Conservation (phyloP, 345 rosid species). For the Rhizophora apiculata region DNA sequence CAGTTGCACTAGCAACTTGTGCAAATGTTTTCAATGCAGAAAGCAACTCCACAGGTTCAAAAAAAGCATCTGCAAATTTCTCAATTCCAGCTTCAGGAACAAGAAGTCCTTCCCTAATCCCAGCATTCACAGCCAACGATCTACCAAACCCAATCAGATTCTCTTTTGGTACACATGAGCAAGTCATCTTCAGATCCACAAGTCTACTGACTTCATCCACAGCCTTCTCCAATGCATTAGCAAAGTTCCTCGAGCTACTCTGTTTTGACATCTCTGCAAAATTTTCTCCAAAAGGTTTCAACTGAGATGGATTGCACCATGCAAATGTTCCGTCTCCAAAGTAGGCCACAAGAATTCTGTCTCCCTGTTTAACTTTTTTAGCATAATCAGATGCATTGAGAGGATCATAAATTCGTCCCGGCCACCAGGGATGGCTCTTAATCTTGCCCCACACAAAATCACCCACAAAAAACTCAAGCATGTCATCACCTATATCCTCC, state of each 20-base stretch:
- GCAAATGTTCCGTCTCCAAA: constrained; percentile 89
- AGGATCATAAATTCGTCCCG: constrained; percentile 79
- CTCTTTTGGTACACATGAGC: constrained; percentile 49
- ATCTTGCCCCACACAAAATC: constrained; percentile 96
- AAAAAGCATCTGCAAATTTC: constrained; percentile 37
- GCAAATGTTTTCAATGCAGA: constrained; percentile 46
- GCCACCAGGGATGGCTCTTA: constrained; percentile 98
- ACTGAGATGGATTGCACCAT: constrained; percentile 76
- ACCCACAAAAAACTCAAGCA: constrained; percentile 53
- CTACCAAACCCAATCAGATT: constrained; percentile 30
- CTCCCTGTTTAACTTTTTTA: constrained; percentile 43
- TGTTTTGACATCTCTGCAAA: constrained; percentile 55
- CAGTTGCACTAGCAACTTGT: constrained; percentile 20
- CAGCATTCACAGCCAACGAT: constrained; percentile 52
- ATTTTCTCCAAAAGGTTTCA: constrained; percentile 72
- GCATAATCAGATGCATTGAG: constrained; percentile 74
- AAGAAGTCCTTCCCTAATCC: constrained; percentile 63
- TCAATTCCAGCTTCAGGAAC: constrained; percentile 55
- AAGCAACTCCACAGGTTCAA: constrained; percentile 53
- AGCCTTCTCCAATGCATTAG: constrained; percentile 49
- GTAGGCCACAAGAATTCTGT: constrained; percentile 71
- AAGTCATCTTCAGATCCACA: constrained; percentile 52
- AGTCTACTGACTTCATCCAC: constrained; percentile 65
- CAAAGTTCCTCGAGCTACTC: constrained; percentile 55
- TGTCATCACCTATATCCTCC: constrained; percentile 31